Base-by-base conservation (phyloP, 179 eudicot species). In the Camellia oleifera region DNA sequence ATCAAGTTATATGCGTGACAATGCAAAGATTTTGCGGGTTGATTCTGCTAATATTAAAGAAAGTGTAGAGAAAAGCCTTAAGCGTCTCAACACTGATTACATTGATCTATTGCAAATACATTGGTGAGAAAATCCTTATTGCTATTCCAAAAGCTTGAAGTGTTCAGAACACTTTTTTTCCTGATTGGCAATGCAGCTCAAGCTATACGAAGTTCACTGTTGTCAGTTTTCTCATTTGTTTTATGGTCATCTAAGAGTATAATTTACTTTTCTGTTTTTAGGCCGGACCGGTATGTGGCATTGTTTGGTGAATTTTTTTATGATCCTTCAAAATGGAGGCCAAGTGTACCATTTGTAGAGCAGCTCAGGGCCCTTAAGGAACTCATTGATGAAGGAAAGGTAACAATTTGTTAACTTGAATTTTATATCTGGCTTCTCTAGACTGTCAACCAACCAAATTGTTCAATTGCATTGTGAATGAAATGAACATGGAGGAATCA, bases 281-380 rank as follows among this genome's bases (percentile, higher is more conserved):
- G 99, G 99, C 99, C 99, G 82, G 99, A 95, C 74, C 93, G 98
- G 50, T 95, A 95, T 84, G 98, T 90, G 69, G 77, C 98, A 56
- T 40, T 94, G 73, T 95, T 95, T 87, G 99, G 99, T 52, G 98
- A 91, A 70, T 95, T 84, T 80, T 76, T 79, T 44, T 95, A 92
- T 82, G 94, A 92, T 65, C 86, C 87, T 82, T 82, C 89, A 73
- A 92, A 91, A 84, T 95, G 99, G 99, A 91, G 98, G 88, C 75
- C 81, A 23, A 85, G 99, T 81, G 81, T 91, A 72, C 89, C 98
- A 46, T 86, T 95, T 80, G 90, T 85, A 62, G 98, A 95, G 82
- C 99, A 95, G 87, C 95, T 95, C 73, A 85, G 85, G 87, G 97
- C 90, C 76, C 87, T 95, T 78, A 87, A 95, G 83, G 95, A 95